Base-by-base conservation (phyloP, 805 yeast species). In the Myxozyma udenii region DNA sequence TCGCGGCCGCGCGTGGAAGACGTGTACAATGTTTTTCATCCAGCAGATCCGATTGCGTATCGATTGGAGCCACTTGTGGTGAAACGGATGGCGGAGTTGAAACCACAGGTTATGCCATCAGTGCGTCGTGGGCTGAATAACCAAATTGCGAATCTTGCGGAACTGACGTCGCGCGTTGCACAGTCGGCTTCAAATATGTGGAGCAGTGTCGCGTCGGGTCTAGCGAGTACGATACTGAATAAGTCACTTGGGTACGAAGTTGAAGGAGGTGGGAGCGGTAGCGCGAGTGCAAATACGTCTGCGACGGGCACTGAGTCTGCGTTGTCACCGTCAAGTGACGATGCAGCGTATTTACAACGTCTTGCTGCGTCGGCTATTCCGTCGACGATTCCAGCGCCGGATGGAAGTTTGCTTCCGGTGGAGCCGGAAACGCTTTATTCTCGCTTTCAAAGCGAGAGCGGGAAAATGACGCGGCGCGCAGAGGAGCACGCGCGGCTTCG, bases 31-130 rank as follows among this genome's bases (percentile, higher is more conserved):
- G 70, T 93, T 4, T 88, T 85, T 70, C 95, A 91, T 61, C 87
- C 91, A 0, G 84, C 95, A 58, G 98, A 91, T 64, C 96, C 97
- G 0, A 83, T 93, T 37, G 90, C 91, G 0, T 88, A 90, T 62
- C 73, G 98, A 49, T 69, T 90, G 51, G 98, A 91, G 67, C 98
- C 98, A 1, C 70, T 91, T 51, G 76, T 90, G 3, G 69, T 73
- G 53, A 72, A 61, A 75, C 19, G 68, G 64, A 53, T 83, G 57
- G 70, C 80, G 0, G 65, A 71, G 6, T 68, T 75, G 50, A 73
- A 75, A 55, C 86, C 91, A 0, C 79, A 74, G 48, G 68, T 70
- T 16, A 74, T 85, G 14, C 84, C 87, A 1, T 80, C 77, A 60
- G 79, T 69, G 1, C 65, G 69, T 41, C 71, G 72, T 16, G 68